Evolutionary conservation across 2,329 filamentous ascomycete genomes (phyloP).

Genomic region (Venturia oleaginea): DNA sequence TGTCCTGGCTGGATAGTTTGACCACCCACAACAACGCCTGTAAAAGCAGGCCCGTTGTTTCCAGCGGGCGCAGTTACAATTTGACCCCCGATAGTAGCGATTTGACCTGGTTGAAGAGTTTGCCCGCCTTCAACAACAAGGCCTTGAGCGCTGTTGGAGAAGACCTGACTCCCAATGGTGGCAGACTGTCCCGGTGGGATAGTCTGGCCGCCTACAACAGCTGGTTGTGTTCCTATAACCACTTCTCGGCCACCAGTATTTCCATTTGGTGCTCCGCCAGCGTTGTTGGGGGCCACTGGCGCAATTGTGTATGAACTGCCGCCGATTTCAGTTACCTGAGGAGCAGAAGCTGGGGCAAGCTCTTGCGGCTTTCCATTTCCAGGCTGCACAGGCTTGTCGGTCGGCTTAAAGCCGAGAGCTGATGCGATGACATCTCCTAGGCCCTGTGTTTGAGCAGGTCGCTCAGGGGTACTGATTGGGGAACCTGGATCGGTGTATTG

Average conservation of each 20-base stretch:
- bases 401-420: background rate
- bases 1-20: background rate
- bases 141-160: background rate
- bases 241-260: background rate
- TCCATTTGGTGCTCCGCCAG: background rate
- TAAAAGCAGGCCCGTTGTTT: background rate
- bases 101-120: background rate
- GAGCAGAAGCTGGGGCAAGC: background rate
- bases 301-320: conserved; percentile 1
- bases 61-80: background rate
- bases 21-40: conserved; percentile 8
- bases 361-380: background rate
- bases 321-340: background rate
- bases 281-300: background rate
- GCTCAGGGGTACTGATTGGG: background rate
- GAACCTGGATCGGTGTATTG: background rate
- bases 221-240: background rate
- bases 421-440: background rate
- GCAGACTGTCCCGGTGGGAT: too few species aligned
- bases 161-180: too few species aligned
- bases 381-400: background rate
- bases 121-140: conserved; percentile 6
- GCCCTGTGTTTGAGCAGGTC: background rate
- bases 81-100: background rate
- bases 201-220: too few species aligned